A percentile compares a stretch with the other conserved stretches of the same genome.
These are phyloP conservation scores for Candida railenensis DNA, from an alignment of 805 yeast genomes.

Conservation along the genomic window DNA sequence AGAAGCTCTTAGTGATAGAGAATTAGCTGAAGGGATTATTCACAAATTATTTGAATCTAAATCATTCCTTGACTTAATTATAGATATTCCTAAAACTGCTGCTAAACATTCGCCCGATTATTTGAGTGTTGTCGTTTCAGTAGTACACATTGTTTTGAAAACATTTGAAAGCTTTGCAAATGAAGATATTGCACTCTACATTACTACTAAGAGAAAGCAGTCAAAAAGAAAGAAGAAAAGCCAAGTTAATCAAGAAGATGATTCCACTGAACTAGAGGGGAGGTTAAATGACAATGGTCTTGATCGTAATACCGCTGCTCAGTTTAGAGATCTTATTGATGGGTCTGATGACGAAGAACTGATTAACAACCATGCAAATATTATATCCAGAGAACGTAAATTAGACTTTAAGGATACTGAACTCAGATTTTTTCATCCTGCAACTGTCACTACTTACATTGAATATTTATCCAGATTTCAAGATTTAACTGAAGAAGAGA, in stretches of 20 bases:
- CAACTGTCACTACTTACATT: slow-evolving; percentile 64
- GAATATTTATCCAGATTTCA: slow-evolving; percentile 56
- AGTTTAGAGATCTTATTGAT: slow-evolving; percentile 27
- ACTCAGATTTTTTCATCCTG: slow-evolving; percentile 53
- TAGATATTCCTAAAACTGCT: slow-evolving; percentile 62
- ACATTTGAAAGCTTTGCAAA: slow-evolving; percentile 65
- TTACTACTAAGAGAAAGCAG: slow-evolving; percentile 44
- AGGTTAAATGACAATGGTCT: slow-evolving; percentile 16
- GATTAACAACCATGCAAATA: slow-evolving; percentile 27
- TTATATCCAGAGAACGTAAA: slow-evolving; percentile 44
- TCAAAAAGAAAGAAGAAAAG: slow-evolving; percentile 20
- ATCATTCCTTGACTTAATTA: slow-evolving; percentile 53
- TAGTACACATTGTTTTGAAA: slow-evolving; percentile 63
- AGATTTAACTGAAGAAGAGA: slow-evolving; percentile 59
- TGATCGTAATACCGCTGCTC: slow-evolving; percentile 23
- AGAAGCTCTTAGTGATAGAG: slow-evolving; percentile 36
- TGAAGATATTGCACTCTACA: slow-evolving; percentile 50
- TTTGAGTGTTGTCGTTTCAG: slow-evolving; percentile 58
- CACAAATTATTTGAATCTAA: slow-evolving; percentile 71
- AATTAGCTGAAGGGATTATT: slow-evolving; percentile 55
- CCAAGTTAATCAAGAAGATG: not conserved
- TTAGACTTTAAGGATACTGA: slow-evolving; percentile 43
- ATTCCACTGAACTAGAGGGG: slow-evolving; percentile 11
- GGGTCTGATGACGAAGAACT: slow-evolving; percentile 36
- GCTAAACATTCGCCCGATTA: slow-evolving; percentile 61